Evolutionary conservation across 2,329 filamentous ascomycete species (phyloP).

Genomic region (Sarocladium kiliense): DNA sequence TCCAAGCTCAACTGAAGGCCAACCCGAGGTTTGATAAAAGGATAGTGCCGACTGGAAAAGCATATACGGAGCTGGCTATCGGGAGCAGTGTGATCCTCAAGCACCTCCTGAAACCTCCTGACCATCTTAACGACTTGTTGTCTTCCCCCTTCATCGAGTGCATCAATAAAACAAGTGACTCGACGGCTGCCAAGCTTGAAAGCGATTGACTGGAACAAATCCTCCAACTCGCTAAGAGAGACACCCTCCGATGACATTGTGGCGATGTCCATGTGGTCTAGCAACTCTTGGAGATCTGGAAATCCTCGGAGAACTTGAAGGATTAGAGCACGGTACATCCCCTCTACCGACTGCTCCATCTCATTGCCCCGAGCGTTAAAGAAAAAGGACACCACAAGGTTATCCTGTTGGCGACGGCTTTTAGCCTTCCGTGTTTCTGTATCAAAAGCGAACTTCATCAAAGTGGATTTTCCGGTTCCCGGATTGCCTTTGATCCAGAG

Average conservation of each 20-base stretch:
- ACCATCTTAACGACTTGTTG: constrained; percentile 28
- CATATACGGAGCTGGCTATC: constrained; percentile 25
- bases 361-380: constrained; percentile 40
- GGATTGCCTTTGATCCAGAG: constrained; percentile 44
- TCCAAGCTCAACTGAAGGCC: constrained; percentile 22
- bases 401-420: background rate
- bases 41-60: constrained; percentile 41
- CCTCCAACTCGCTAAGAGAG: constrained; percentile 7
- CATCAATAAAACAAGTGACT: constrained; percentile 13
- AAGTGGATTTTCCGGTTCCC: constrained; percentile 39
- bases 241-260: background rate
- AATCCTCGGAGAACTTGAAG: constrained; percentile 35
- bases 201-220: constrained; percentile 8
- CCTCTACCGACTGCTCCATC: constrained; percentile 38
- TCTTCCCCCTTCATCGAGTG: constrained; percentile 17
- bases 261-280: constrained; percentile 19
- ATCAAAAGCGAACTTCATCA: constrained; percentile 35
- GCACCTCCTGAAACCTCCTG: constrained; percentile 31
- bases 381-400: constrained; percentile 37
- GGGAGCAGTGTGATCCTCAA: constrained; percentile 18
- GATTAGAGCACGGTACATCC: constrained; percentile 47
- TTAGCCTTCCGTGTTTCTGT: constrained; percentile 13
- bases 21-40: constrained; percentile 26
- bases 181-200: constrained; percentile 6
- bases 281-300: constrained; percentile 26